These are phyloP conservation scores for Xanthoconium stramineum DNA, from an alignment of 768 basidiomycete species.

Conservation along the genomic window DNA sequence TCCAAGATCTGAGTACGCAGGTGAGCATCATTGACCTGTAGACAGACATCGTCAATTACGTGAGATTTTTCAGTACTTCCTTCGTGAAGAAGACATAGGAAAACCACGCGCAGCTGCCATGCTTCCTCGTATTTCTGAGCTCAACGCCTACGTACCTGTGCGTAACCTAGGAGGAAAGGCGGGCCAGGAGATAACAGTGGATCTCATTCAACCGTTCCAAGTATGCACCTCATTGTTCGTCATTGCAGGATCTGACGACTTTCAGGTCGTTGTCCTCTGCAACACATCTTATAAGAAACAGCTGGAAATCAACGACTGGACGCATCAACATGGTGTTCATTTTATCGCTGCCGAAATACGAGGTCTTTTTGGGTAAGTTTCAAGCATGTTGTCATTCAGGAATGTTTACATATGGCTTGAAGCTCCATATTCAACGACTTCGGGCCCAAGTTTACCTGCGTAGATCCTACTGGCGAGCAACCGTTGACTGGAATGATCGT, in stretches of 20 bases:
- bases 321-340: constrained; percentile 81
- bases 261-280: constrained; percentile 85
- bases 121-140: constrained; percentile 83
- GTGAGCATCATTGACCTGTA: constrained; percentile 39
- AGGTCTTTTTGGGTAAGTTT: constrained; percentile 86
- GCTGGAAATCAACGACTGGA: constrained; percentile 94
- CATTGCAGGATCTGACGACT: constrained; percentile 6
- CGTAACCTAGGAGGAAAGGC: constrained; percentile 74
- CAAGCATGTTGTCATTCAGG: background rate
- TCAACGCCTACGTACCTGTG: constrained; percentile 96
- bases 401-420: constrained; percentile 7
- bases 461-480: constrained; percentile 97
- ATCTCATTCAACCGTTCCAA: constrained; percentile 86
- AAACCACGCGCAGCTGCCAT: constrained; percentile 85
- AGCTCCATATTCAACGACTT: constrained; percentile 97
- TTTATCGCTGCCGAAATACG: constrained; percentile 91
- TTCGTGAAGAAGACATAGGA: constrained; percentile 83
- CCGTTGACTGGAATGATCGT: constrained; percentile 94
- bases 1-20: constrained; percentile 93
- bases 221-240: constrained; percentile 39
- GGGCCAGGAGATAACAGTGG: constrained; percentile 75
- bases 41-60: constrained; percentile 4
- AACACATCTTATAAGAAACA: constrained; percentile 76
- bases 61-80: constrained; percentile 71
- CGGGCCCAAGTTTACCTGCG: constrained; percentile 89